Evolutionary conservation across 352 stramenopile genomes (phyloP).

Genomic region (Phytopythium litorale): DNA sequence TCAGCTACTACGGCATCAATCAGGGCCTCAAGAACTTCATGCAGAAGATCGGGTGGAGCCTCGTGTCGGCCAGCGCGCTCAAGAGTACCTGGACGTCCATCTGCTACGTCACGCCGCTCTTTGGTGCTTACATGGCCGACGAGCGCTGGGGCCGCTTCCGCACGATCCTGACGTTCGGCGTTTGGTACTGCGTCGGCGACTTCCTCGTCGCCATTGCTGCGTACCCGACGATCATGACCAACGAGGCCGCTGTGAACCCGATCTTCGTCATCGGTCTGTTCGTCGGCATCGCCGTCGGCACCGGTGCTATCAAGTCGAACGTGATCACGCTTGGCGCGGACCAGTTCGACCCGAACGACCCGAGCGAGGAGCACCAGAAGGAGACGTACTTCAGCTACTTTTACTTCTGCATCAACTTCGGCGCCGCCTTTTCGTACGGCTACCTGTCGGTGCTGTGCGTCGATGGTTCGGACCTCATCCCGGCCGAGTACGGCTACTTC

Average conservation of each 20-base stretch:
- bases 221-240: conserved; percentile 35
- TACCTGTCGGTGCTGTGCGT: conserved; percentile 80
- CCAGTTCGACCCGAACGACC: conserved; percentile 53
- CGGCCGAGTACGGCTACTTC: conserved; percentile 10
- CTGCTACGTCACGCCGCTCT: conserved; percentile 54
- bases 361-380: conserved; percentile 40
- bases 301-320: conserved; percentile 52
- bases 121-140: conserved; percentile 60
- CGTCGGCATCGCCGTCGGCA: conserved; percentile 41
- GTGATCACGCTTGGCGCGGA: conserved; percentile 60
- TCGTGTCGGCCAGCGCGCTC: conserved; percentile 36
- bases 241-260: conserved; percentile 23
- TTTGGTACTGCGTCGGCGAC: conserved; percentile 56
- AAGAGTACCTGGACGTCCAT: conserved; percentile 68
- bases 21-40: conserved; percentile 57
- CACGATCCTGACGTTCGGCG: conserved; percentile 49
- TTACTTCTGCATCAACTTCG: conserved; percentile 78
- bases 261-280: conserved; percentile 64
- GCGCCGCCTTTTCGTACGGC: conserved; percentile 63
- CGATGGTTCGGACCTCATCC: conserved; percentile 60
- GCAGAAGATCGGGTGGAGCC: conserved; percentile 42
- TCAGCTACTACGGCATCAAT: conserved; percentile 57
- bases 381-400: conserved; percentile 80
- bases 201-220: conserved; percentile 44
- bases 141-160: conserved; percentile 58